Evolutionary conservation across 2,329 filamentous ascomycete species (phyloP).

Genomic region (Pleoardoris graminearum): DNA sequence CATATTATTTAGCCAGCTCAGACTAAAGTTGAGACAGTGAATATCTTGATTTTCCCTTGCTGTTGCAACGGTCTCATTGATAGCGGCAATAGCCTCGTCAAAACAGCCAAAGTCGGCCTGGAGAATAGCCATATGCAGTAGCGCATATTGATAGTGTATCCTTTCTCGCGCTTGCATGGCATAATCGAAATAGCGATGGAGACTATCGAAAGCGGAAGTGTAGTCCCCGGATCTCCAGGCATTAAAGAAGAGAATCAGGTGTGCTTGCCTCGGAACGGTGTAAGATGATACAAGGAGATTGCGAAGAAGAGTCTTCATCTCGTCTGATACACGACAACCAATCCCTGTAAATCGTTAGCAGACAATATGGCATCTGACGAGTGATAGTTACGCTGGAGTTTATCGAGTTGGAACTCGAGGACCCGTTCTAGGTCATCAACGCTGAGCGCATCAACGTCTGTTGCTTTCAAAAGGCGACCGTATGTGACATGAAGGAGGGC

Average conservation of each 20-base stretch:
- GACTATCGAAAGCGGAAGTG: constrained; percentile 82
- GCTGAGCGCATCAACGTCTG: constrained; percentile 59
- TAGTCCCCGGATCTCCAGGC: constrained; percentile 91
- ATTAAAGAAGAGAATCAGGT: constrained; percentile 87
- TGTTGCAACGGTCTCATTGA: constrained; percentile 94
- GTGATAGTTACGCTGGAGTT: constrained; percentile 72
- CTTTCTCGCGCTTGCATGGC: constrained; percentile 84
- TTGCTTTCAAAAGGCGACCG: constrained; percentile 50
- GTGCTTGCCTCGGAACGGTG: constrained; percentile 70
- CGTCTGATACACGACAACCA: constrained; percentile 75
- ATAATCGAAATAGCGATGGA: constrained; percentile 97
- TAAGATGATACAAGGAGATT: constrained; percentile 68
- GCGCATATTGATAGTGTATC: constrained; percentile 89
- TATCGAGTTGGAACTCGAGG: constrained; percentile 84
- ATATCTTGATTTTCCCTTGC: constrained; percentile 92
- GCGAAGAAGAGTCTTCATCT: constrained; percentile 72
- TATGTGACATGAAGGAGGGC: constrained; percentile 57
- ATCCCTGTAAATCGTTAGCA: constrained; percentile 56
- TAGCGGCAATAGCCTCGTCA: constrained; percentile 85
- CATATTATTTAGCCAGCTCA: constrained; percentile 96
- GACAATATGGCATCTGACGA: neutral
- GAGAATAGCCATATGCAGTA: constrained; percentile 89
- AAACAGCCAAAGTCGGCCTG: constrained; percentile 95
- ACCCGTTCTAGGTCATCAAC: constrained; percentile 79
- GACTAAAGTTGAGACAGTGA: constrained; percentile 88